A percentile compares a stretch with the other conserved stretches of the same genome.
Conservation (phyloP, 164 flowering plant species). For the Piper longum region DNA sequence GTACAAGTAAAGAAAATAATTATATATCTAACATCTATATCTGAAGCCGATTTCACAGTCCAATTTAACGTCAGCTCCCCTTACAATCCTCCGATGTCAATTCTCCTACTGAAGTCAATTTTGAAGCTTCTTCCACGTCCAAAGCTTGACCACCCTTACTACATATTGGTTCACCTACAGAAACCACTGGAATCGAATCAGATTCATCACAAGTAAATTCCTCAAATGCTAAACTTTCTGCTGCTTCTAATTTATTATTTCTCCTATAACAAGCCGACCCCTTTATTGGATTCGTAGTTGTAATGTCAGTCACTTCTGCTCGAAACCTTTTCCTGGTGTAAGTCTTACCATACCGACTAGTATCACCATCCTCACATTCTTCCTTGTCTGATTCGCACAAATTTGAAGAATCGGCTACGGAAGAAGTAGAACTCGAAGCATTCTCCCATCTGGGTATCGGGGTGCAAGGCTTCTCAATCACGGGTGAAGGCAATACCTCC, state of each 20-base stretch:
- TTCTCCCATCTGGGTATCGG: background rate
- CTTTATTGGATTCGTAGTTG: background rate
- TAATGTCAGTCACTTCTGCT: conserved; percentile 1
- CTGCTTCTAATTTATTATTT: background rate
- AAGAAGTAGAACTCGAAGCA: background rate
- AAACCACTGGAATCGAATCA: background rate
- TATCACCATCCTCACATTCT: background rate
- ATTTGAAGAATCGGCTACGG: background rate
- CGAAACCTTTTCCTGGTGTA: background rate
- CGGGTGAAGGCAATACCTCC: background rate
- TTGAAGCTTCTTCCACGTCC: background rate
- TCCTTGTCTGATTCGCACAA: conserved; percentile 5
- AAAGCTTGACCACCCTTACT: background rate
- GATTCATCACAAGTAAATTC: background rate
- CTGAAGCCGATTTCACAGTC: too few relatives aligned
- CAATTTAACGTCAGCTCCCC: too few relatives aligned
- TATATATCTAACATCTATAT: too few relatives aligned
- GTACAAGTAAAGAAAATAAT: too few relatives aligned
- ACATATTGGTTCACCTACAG: background rate
- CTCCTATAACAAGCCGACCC: background rate
- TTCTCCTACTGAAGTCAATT: background rate
- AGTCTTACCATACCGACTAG: background rate
- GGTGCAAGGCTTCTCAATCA: background rate
- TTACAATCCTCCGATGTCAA: background rate
- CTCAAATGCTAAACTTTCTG: background rate